Percentiles rank a stretch among this genome's conserved stretches.
These are phyloP conservation scores for Ajuga reptans DNA, from an alignment of 305 asterid genomes.

Conservation along the genomic window DNA sequence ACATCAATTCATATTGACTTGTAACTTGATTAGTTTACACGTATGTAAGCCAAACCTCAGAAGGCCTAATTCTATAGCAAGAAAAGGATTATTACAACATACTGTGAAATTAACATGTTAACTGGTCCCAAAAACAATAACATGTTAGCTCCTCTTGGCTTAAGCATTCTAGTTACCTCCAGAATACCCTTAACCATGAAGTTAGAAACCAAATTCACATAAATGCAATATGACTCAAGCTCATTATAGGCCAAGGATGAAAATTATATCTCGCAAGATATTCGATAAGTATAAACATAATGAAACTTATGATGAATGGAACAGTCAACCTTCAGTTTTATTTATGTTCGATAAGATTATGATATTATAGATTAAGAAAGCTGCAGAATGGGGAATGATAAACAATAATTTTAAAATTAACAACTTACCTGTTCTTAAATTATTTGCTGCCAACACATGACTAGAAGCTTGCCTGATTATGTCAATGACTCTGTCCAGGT, in stretches of 20 bases:
- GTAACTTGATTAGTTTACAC: neutral
- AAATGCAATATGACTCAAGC: neutral
- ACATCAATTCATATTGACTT: no score
- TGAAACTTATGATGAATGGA: slow-evolving; percentile 9
- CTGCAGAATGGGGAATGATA: slow-evolving; percentile 1
- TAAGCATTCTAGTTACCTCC: slow-evolving; percentile 1
- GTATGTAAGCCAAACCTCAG: neutral
- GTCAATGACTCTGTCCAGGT: slow-evolving; percentile 68
- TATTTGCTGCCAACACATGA: slow-evolving; percentile 50
- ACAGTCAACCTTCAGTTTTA: neutral
- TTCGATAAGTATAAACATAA: slow-evolving; percentile 10
- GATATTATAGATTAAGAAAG: neutral
- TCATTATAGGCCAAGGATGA: neutral
- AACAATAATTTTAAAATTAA: neutral
- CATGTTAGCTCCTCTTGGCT: slow-evolving; percentile 2
- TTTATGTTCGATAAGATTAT: neutral
- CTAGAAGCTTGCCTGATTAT: slow-evolving; percentile 70
- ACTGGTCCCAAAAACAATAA: neutral
- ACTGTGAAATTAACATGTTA: no score
- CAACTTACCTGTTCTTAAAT: slow-evolving; percentile 58
- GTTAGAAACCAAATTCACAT: no score
- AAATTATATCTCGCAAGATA: neutral
- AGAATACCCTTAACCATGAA: neutral
- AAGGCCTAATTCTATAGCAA: neutral
- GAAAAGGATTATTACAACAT: neutral